Conservation (phyloP, 306 rosid genomes). For the Benincasa hispida region DNA sequence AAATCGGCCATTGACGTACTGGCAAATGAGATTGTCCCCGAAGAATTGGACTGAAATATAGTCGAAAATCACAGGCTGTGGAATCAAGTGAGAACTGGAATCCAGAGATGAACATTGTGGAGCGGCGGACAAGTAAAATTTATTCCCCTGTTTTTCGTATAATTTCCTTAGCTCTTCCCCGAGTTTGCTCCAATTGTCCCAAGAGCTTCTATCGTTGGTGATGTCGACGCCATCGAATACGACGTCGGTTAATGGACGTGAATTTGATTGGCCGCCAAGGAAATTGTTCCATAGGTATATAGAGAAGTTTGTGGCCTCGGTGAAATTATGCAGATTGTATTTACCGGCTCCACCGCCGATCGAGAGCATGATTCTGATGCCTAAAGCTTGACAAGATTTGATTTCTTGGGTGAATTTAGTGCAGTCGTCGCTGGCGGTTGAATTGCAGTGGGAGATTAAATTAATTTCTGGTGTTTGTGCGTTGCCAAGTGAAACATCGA, state of each 20-base stretch:
- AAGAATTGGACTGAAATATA: constrained; percentile 11
- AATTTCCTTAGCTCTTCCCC: neutral
- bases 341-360: constrained; percentile 4
- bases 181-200: constrained; percentile 1
- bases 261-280: constrained; percentile 2
- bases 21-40: neutral
- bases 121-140: constrained; percentile 10
- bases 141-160: constrained; percentile 6
- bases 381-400: constrained; percentile 9
- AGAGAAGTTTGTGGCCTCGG: constrained; percentile 10
- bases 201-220: neutral
- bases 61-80: constrained; percentile 9
- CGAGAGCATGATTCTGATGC: constrained; percentile 4
- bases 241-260: constrained; percentile 4
- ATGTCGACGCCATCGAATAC: constrained; percentile 15
- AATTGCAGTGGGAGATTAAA: neutral
- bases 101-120: constrained; percentile 5
- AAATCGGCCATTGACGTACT: neutral
- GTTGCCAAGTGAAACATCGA: neutral
- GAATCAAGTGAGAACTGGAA: neutral
- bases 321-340: neutral
- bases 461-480: neutral
- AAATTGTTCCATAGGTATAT: constrained; percentile 11
- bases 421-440: neutral
- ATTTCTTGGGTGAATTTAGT: neutral